Evolutionary conservation across 75 land plant species (phyloP).

Genomic region (Selaginella tamariscina): DNA sequence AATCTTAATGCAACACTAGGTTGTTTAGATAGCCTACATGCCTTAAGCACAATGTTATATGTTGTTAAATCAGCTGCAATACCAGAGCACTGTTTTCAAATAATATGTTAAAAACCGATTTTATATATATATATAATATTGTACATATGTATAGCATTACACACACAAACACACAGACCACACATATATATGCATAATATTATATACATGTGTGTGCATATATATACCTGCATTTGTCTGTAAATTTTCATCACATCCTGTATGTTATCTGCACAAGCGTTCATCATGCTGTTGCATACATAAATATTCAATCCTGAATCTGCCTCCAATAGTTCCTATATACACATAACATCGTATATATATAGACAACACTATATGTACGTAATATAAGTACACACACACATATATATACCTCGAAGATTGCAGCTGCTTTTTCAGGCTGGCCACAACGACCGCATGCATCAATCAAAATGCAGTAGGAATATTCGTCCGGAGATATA

Average conservation of each 20-base stretch:
- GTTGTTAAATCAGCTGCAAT: conserved; percentile 49
- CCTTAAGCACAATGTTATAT: conserved; percentile 70
- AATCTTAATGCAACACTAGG: conserved; percentile 50
- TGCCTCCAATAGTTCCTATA: conserved; percentile 49
- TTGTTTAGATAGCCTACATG: conserved; percentile 47
- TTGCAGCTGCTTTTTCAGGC: conserved; percentile 37
- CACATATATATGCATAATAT: background rate
- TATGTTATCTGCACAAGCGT: conserved; percentile 58
- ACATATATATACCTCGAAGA: conserved; percentile 48
- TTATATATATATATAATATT: background rate
- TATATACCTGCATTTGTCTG: conserved; percentile 59
- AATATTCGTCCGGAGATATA: conserved; percentile 40
- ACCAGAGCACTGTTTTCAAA: conserved; percentile 41
- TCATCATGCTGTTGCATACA: conserved; percentile 84
- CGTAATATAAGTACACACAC: background rate
- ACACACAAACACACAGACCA: background rate
- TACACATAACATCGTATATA: background rate
- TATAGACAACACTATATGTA: background rate
- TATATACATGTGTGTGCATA: background rate
- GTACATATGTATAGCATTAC: conserved; percentile 4
- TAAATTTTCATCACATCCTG: conserved; percentile 41
- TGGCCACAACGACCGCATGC: conserved; percentile 64
- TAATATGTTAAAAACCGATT: background rate
- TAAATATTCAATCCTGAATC: conserved; percentile 44
- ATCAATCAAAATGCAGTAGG: conserved; percentile 63